Base-by-base conservation (phyloP, 1,139 yeast species). In the Nakaseomyces nivariensis region DNA sequence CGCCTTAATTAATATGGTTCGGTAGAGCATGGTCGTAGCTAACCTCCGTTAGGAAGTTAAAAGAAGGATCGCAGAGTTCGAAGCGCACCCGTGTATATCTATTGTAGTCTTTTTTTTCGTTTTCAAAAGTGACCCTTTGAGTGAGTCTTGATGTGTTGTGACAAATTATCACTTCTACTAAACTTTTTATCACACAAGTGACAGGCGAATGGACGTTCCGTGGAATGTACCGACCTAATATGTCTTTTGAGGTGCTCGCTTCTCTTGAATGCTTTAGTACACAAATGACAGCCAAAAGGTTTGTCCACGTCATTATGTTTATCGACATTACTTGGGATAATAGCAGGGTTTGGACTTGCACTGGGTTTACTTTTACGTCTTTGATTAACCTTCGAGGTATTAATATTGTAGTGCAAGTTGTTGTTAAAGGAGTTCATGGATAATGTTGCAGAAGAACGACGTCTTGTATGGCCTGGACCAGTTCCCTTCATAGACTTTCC, bases 191-290 rank as follows among this genome's bases (percentile, higher is more conserved):
- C 78, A 62, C 95, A 85, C 46, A 76, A 73, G 34, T 71, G 67
- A 64, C 94, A 85, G 53, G 76, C 82, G 66, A 78, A 85, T 0
- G 94, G 94, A 63, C 85, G 79, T 54, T 83, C 87, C 49, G 63
- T 58, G 1, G 73, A 63, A 62, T 82, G 86, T 53, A 85, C 77
- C 1, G 88, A 81, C 54, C 92, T 71, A 62, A 81, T 76, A 62
- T 85, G 95, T 51, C 95, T 73, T 63, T 83, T 84, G 57, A 85
- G 71, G 64, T 85, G 95, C 62, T 85, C 95, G 58, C 82, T 85
- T 53, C 95, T 75, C 60, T 83, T 78, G 70, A 85, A 85, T 38
- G 66, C 59, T 53, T 68, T 69, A 27, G 59, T 52, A 54, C 74
- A 71, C 9, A 61, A 56, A 9, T 58, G 56, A 51, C 75, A 71